Percentiles rank a stretch among this genome's conserved stretches.
Evolutionary conservation across 768 basidiomycete genomes (phyloP).

Genomic region (Boletus eberwhitei): DNA sequence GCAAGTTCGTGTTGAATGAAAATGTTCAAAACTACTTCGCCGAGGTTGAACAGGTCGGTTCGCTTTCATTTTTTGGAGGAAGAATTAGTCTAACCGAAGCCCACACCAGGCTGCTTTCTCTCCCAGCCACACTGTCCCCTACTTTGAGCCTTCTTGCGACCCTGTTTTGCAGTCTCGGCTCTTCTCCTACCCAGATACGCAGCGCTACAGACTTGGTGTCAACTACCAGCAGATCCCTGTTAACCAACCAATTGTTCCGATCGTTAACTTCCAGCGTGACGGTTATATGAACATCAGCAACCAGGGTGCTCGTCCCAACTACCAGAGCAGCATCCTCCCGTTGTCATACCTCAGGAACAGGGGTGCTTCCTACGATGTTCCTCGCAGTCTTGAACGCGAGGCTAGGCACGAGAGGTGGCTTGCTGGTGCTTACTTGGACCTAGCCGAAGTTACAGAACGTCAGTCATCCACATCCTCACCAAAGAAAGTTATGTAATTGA

Average conservation of each 20-base stretch:
- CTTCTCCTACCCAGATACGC: constrained; percentile 92
- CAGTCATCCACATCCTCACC: constrained; percentile 28
- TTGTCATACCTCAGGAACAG: constrained; percentile 57
- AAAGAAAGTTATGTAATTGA: not conserved
- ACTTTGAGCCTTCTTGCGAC: constrained; percentile 87
- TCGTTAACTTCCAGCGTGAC: constrained; percentile 92
- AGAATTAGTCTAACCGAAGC: constrained; percentile 5
- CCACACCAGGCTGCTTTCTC: constrained; percentile 66
- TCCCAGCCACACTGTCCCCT: constrained; percentile 83
- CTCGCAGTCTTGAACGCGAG: constrained; percentile 37
- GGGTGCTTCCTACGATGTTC: constrained; percentile 42
- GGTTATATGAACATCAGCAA: constrained; percentile 66
- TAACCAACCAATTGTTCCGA: constrained; percentile 70
- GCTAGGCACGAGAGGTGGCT: constrained; percentile 72
- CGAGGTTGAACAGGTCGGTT: constrained; percentile 84
- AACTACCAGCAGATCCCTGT: constrained; percentile 89
- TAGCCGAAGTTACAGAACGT: constrained; percentile 80
- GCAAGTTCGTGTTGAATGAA: constrained; percentile 79
- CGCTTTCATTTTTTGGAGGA: constrained; percentile 24
- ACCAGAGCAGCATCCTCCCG: constrained; percentile 74
- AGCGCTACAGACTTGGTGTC: constrained; percentile 75
- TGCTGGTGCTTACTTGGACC: constrained; percentile 63
- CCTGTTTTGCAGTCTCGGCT: constrained; percentile 92
- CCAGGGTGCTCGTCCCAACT: constrained; percentile 85
- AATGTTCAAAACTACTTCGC: constrained; percentile 87